Percentiles rank a stretch among this genome's conserved stretches.
Conservation (phyloP, 2,329 filamentous ascomycete species). For the Botrytis aclada region DNA sequence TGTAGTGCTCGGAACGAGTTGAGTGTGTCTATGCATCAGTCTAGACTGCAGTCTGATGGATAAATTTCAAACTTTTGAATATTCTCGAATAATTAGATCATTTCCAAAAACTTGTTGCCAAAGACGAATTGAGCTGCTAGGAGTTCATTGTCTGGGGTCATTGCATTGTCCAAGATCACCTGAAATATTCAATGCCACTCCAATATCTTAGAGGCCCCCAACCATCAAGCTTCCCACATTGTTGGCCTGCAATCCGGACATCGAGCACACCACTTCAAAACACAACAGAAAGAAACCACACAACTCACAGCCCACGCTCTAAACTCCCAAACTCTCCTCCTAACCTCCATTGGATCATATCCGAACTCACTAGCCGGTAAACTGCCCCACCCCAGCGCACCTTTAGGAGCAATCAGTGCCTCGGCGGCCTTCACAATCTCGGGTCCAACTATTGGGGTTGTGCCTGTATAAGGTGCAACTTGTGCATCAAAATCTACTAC, state of each 20-base stretch:
- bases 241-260: neutral
- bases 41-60: no score
- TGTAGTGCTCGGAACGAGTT: neutral
- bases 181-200: neutral
- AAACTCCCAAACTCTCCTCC: neutral
- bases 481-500: constrained; percentile 63
- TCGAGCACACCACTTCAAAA: no score
- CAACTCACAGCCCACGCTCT: constrained; percentile 7
- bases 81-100: neutral
- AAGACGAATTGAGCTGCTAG: neutral
- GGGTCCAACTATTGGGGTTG: constrained; percentile 55
- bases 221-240: no score
- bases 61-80: neutral
- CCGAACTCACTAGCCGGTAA: neutral
- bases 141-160: neutral
- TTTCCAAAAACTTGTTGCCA: neutral
- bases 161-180: neutral
- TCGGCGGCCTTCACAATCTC: constrained; percentile 47
- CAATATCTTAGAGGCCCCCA: neutral
- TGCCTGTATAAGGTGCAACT: constrained; percentile 48
- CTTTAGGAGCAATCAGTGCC: constrained; percentile 37
- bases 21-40: neutral
- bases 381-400: constrained; percentile 9
- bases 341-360: neutral
- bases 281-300: neutral